Evolutionary conservation across 805 yeast genomes (phyloP), one percentile per base, ranked within the genome.

Genomic region (Starmerella scarabaei): DNA sequence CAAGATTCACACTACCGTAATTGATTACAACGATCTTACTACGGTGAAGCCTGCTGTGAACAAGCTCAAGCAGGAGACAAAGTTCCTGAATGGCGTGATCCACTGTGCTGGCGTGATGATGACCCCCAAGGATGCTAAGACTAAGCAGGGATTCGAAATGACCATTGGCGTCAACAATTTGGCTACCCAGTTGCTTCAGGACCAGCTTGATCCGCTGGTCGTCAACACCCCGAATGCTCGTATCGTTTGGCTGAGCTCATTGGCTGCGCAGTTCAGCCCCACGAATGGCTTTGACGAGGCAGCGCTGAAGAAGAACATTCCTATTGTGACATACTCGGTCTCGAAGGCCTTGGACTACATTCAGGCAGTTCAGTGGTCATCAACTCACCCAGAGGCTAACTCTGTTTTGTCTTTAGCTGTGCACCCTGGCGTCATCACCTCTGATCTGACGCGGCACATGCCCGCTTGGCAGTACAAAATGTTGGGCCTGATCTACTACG

Each of bases 101-200:
- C 56, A 51, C 42, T 50, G 50, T 28, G 55, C 56, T 12, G 56
- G 55, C 14, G 44, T 48, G 12, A 45, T 50, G 51, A 23, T 23
- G 21, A 35, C 66, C 2, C 65, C 69, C 3, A 36, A 35, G 20
- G 65, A 61, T 1, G 46, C 63, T 12, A 12, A 21, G 24, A 61
- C 73, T 4, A 44, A 52, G 9, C 72, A 71, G 53, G 72, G 71
- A 7, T 62, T 57, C 40, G 75, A 71, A 37, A 39, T 58, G 28
- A 69, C 66, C 38, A 53, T 68, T 30, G 75, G 72, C 8, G 63
- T 66, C 16, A 72, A 71, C 51, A 62, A 52, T 16, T 46, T 72
- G 14, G 75, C 68, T 2, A 68, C 70, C 21, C 67, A 61, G 38
- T 50, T 68, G n/a, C 53, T 71, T 17, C 65, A 68, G 44, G 59